phyloP scores from a whole-genome alignment of 129 eudicot species.

The Tanacetum coccineum region DNA sequence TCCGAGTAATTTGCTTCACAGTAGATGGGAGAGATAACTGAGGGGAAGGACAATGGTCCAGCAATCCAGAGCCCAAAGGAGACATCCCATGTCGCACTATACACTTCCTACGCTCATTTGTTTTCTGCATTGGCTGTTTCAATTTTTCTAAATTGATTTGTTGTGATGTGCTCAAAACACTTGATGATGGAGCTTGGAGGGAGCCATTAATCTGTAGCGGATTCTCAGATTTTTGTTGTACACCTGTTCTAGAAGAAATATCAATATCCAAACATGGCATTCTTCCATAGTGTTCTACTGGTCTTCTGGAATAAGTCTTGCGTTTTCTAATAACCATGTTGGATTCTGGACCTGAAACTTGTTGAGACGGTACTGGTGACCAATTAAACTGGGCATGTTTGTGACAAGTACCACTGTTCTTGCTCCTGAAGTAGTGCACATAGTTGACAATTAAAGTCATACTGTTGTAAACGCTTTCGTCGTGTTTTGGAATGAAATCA shows the following conservation, averaged over 20 bases:
- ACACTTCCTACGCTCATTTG: not conserved
- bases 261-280: not conserved
- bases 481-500: not conserved
- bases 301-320: slow-evolving; percentile 20
- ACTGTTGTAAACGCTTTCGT: not conserved
- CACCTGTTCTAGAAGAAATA: slow-evolving; percentile 9
- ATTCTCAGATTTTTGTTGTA: not conserved
- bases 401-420: not conserved
- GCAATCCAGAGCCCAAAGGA: slow-evolving; percentile 15
- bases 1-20: not conserved
- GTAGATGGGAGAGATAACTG: slow-evolving; percentile 9
- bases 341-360: slow-evolving; percentile 14
- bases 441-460: slow-evolving; percentile 20
- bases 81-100: slow-evolving; percentile 6
- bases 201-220: not conserved
- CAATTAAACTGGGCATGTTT: not conserved
- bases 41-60: slow-evolving; percentile 4
- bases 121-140: slow-evolving; percentile 23
- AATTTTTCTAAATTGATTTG: slow-evolving; percentile 16
- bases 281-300: not conserved
- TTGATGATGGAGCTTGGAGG: not conserved
- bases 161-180: slow-evolving; percentile 12
- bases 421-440: not conserved
- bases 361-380: slow-evolving; percentile 3
- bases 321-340: slow-evolving; percentile 1